Base-by-base conservation (phyloP, 1,139 yeast species). In the Geotrichum reessii region DNA sequence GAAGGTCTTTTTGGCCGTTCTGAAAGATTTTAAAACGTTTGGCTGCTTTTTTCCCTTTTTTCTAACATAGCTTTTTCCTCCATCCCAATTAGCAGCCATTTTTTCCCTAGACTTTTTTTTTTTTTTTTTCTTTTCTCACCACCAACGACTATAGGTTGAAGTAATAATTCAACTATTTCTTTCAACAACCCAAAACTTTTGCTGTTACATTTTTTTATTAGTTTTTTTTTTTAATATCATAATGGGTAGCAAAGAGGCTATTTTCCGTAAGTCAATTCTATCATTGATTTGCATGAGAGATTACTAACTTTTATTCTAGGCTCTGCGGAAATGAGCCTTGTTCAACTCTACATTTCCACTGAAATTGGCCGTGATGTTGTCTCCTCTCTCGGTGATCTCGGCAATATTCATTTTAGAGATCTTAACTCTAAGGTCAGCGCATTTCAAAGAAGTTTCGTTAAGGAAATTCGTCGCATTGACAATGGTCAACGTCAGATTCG, bases 271-370 rank as follows among this genome's bases (percentile, higher is more conserved):
- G 65, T 63, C 53, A 42, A 53, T 53, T 56, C 40, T 5, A 24
- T 21, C 12, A 21, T 25, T 50, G 46, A 19, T 17, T 31, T 7
- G 11, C 12, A 37, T 25, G 22, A 47, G 21, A 28, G 37, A 33
- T 19, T 24, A 12, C 12, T 17, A 21, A 28, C 24, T 52, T 52
- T 28, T 31, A 25, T 28, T 3, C 37, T 65, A 63, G 65, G 96
- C 74, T 89, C 97, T 61, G 98, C 97, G 75, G 95, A 92, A 62
- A 93, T 93, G 98, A 81, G 93, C 49, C 79, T 93, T 63, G 92
- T 92, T 47, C 98, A 93, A 76, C 81, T 93, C 69, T 93, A 88
- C 73, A 85, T 95, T 60, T 92, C 99, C 17, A 84, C 87, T 33
- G 99, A 93, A 72, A 83, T 91, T 62, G 87, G 96, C 11, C 79